A percentile compares a stretch with the other conserved stretches of the same genome.
Conservation (phyloP, 129 eudicot species). For the Centella asiatica region DNA sequence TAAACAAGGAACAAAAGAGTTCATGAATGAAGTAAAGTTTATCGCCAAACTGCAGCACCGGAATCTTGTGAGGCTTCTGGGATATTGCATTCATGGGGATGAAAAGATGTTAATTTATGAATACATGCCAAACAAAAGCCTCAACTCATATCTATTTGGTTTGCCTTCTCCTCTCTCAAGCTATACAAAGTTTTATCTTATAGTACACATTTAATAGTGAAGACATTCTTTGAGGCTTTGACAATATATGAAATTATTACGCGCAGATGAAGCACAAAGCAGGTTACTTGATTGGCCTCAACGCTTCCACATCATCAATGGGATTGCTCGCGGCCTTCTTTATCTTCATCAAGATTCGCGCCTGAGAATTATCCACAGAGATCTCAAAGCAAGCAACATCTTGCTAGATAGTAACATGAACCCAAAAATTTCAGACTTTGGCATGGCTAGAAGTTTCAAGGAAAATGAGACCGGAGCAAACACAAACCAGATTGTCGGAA, state of each 20-base stretch:
- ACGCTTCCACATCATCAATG: conserved; percentile 32
- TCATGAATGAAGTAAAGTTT: conserved; percentile 30
- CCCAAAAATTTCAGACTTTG: conserved; percentile 44
- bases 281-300: conserved; percentile 36
- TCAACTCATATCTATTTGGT: conserved; percentile 40
- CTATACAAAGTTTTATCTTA: not conserved
- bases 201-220: not conserved
- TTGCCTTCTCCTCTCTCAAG: too few species aligned
- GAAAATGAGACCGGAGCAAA: conserved; percentile 32
- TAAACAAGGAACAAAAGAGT: conserved; percentile 28
- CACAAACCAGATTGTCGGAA: conserved; percentile 38
- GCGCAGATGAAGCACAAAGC: conserved; percentile 21
- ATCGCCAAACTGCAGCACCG: conserved; percentile 40
- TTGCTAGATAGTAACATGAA: conserved; percentile 34
- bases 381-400: conserved; percentile 35
- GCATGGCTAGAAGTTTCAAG: conserved; percentile 34
- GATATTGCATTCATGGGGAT: conserved; percentile 31
- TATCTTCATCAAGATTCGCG: conserved; percentile 47
- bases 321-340: conserved; percentile 40
- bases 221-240: not conserved
- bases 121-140: conserved; percentile 40
- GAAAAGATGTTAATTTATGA: conserved; percentile 34
- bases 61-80: conserved; percentile 41
- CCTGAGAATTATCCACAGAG: conserved; percentile 41
- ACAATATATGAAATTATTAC: not conserved